Conservation (phyloP, 2,329 filamentous ascomycete species). For the Macroventuria anomochaeta region DNA sequence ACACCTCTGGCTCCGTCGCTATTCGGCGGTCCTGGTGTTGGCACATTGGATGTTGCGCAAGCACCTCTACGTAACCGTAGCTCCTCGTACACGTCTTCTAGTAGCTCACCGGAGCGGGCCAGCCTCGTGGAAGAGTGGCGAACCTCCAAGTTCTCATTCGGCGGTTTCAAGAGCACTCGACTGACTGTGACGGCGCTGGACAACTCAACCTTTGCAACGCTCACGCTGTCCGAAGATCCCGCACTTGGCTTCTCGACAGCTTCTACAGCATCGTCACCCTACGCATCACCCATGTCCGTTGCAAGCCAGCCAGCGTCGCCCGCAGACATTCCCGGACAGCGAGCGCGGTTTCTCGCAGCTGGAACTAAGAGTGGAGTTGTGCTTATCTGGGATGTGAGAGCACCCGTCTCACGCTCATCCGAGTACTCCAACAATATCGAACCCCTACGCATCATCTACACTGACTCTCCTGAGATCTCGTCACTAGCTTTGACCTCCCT, state of each 20-base stretch:
- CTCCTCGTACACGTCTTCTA: slow-evolving; percentile 44
- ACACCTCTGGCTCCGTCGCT: slow-evolving; percentile 50
- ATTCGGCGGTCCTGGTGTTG: slow-evolving; percentile 56
- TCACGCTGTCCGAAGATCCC: slow-evolving; percentile 80
- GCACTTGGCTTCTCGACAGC: slow-evolving; percentile 65
- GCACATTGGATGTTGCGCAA: slow-evolving; percentile 28
- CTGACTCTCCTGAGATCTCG: slow-evolving; percentile 86
- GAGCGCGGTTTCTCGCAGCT: slow-evolving; percentile 79
- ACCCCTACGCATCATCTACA: slow-evolving; percentile 83
- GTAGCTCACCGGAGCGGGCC: slow-evolving; percentile 47
- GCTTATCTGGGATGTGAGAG: slow-evolving; percentile 84
- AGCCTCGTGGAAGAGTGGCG: slow-evolving; percentile 68
- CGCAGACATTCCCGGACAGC: slow-evolving; percentile 79
- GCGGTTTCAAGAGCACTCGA: slow-evolving; percentile 63
- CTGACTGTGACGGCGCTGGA: slow-evolving; percentile 78
- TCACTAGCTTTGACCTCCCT: slow-evolving; percentile 82
- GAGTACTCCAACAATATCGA: slow-evolving; percentile 65
- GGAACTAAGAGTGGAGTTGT: slow-evolving; percentile 82
- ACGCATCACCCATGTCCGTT: slow-evolving; percentile 60
- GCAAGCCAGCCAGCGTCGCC: slow-evolving; percentile 53
- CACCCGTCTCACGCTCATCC: slow-evolving; percentile 62
- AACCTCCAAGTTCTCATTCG: slow-evolving; percentile 66
- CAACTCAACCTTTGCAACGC: slow-evolving; percentile 71
- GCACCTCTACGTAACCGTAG: slow-evolving; percentile 33
- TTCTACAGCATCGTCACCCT: slow-evolving; percentile 61